Conservation (phyloP, 331 rosid species). For the Rhamnella rubrinervis region DNA sequence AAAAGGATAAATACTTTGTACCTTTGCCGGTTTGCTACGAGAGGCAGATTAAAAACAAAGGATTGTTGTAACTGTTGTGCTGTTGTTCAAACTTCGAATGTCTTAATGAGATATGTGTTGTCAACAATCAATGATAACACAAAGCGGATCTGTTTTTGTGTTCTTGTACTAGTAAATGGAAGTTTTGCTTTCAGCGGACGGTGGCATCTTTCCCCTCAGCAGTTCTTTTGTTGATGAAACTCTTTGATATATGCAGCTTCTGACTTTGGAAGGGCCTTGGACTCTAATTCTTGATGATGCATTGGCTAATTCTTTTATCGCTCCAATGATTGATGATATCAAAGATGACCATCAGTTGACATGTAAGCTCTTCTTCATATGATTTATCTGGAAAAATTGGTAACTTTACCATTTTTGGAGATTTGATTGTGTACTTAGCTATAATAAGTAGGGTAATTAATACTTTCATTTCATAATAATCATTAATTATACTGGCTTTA, state of each 20-base stretch:
- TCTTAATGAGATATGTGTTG: too few relatives aligned
- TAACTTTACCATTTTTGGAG: too few relatives aligned
- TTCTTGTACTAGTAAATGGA: neutral
- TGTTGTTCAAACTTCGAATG: too few relatives aligned
- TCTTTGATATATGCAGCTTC: conserved; percentile 56
- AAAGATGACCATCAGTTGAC: conserved; percentile 74
- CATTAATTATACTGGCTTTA: too few relatives aligned
- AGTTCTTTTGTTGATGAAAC: conserved; percentile 1
- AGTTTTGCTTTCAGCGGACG: neutral
- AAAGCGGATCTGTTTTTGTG: neutral
- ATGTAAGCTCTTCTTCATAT: conserved; percentile 50
- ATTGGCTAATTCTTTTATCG: conserved; percentile 82
- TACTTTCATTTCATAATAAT: conserved; percentile 3
- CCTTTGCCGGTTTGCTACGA: too few relatives aligned
- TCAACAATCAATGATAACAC: too few relatives aligned
- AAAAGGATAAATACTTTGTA: too few relatives aligned
- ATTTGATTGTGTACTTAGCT: too few relatives aligned
- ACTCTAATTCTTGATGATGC: conserved; percentile 91
- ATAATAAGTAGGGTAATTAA: neutral
- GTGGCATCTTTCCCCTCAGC: conserved; percentile 1
- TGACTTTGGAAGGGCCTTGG: conserved; percentile 78
- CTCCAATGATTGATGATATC: conserved; percentile 82
- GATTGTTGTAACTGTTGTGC: too few relatives aligned
- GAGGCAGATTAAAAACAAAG: too few relatives aligned
- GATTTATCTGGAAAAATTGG: too few relatives aligned